A percentile compares a stretch with the other conserved stretches of the same genome.
These are phyloP conservation scores for Coriaria nepalensis DNA, from an alignment of 306 rosid genomes.

Conservation along the genomic window DNA sequence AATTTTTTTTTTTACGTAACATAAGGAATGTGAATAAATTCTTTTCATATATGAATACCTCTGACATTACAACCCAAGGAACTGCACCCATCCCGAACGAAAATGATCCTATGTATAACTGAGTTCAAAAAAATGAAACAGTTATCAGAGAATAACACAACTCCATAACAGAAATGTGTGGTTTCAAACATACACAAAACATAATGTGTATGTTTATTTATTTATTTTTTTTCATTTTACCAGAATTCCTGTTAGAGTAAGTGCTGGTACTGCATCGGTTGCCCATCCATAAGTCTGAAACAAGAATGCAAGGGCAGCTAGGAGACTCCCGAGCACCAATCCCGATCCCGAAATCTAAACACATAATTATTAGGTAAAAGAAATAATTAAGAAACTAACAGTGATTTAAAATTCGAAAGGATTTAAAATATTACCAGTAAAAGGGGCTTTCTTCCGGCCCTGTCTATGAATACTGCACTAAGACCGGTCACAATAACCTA, in stretches of 20 bases:
- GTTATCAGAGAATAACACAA: slow-evolving; percentile 4
- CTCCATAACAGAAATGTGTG: too few relatives aligned
- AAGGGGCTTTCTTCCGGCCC: slow-evolving; percentile 75
- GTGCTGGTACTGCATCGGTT: slow-evolving; percentile 37
- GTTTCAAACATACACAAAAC: too few relatives aligned
- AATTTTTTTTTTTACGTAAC: too few relatives aligned
- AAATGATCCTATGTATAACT: slow-evolving; percentile 68
- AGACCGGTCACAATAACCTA: slow-evolving; percentile 53
- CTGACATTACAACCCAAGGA: slow-evolving; percentile 97
- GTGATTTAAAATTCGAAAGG: too few relatives aligned
- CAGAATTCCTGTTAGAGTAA: slow-evolving; percentile 60
- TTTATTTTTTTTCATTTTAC: too few relatives aligned
- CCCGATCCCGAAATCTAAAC: slow-evolving; percentile 67
- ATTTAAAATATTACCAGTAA: slow-evolving; percentile 66
- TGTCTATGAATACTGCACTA: slow-evolving; percentile 54
- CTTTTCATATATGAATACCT: too few relatives aligned
- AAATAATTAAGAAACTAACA: too few relatives aligned
- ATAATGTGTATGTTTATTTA: background rate
- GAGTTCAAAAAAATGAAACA: slow-evolving; percentile 13
- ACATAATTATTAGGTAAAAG: too few relatives aligned
- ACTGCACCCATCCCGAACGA: slow-evolving; percentile 89
- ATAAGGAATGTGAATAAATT: too few relatives aligned
- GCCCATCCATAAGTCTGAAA: slow-evolving; percentile 45
- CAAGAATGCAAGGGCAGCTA: slow-evolving; percentile 55
- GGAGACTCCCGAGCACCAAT: slow-evolving; percentile 42